Evolutionary conservation across 257 asterid genomes (phyloP).

Genomic region (Pogostemon cablin): DNA sequence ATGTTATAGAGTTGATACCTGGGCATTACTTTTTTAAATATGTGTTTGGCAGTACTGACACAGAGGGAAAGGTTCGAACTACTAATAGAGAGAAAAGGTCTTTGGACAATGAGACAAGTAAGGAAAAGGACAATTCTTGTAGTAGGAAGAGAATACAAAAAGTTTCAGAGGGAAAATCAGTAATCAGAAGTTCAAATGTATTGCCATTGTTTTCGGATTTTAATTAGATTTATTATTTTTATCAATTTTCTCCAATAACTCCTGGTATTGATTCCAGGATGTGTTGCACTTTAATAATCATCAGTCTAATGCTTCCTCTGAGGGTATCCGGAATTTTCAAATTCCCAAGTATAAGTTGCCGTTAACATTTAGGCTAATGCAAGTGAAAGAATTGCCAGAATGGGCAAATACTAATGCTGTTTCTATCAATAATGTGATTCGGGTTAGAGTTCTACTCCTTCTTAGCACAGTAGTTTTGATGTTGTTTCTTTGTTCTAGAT

Average conservation of each 20-base stretch:
- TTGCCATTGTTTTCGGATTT: constrained; percentile 11
- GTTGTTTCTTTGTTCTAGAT: constrained; percentile 15
- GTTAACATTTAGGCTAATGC: constrained; percentile 63
- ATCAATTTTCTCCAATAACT: constrained; percentile 25
- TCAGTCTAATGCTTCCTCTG: constrained; percentile 37
- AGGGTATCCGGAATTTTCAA: constrained; percentile 55
- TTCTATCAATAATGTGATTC: constrained; percentile 81
- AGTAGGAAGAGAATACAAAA: constrained; percentile 58
- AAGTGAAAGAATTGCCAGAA: constrained; percentile 73
- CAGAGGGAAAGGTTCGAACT: constrained; percentile 31
- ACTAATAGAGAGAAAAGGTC: constrained; percentile 53
- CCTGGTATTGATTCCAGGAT: constrained; percentile 35
- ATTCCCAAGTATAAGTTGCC: constrained; percentile 59
- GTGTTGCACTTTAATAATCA: constrained; percentile 31
- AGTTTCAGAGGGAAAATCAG: constrained; percentile 44
- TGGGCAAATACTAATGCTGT: constrained; percentile 96
- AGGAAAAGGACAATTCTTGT: constrained; percentile 36
- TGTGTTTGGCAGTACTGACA: constrained; percentile 42
- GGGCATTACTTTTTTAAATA: constrained; percentile 83
- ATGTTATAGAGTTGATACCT: constrained; percentile 82
- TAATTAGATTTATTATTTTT: not conserved
- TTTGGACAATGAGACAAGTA: constrained; percentile 48
- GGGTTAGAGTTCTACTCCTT: constrained; percentile 46
- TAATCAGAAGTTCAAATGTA: constrained; percentile 39
- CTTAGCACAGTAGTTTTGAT: not conserved